These are phyloP conservation scores for Colletotrichum orbiculare DNA, from an alignment of 2,329 filamentous ascomycete species.

Conservation along the genomic window DNA sequence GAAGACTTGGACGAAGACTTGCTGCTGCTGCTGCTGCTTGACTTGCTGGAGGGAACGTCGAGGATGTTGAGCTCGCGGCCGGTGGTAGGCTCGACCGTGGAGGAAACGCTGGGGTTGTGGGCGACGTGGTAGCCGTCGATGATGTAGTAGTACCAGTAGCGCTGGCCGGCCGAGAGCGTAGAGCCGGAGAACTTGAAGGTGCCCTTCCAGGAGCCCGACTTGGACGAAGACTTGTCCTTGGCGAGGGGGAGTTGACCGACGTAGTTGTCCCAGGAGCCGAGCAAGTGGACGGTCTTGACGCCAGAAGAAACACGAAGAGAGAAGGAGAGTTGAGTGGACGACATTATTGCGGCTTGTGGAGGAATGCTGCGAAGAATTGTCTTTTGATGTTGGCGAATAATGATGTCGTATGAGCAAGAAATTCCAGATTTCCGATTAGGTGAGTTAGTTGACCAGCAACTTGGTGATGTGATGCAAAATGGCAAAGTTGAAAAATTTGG, in stretches of 20 bases:
- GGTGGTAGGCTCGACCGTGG: conserved; percentile 94
- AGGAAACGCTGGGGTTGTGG: conserved; percentile 91
- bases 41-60: conserved; percentile 76
- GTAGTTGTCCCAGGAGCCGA: conserved; percentile 99
- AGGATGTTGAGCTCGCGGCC: conserved; percentile 98
- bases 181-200: conserved; percentile 94
- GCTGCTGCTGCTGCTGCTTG: conserved; percentile 51
- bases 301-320: conserved; percentile 94
- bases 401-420: conserved; percentile 64
- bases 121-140: conserved; percentile 98
- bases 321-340: conserved; percentile 93
- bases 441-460: conserved; percentile 56
- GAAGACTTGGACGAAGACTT: conserved; percentile 39
- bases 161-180: conserved; percentile 86
- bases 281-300: conserved; percentile 96
- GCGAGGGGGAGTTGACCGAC: conserved; percentile 92
- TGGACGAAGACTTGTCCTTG: conserved; percentile 84
- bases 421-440: conserved; percentile 62
- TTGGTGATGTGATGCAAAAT: conserved; percentile 33
- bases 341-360: conserved; percentile 70
- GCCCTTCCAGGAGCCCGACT: conserved; percentile 93
- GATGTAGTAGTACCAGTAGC: conserved; percentile 99
- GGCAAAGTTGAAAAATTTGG: conserved; percentile 36
- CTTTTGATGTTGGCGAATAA: conserved; percentile 24
- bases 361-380: conserved; percentile 44